Base-by-base conservation (phyloP, 1,139 yeast species). In the Sugiyamaella novakii region DNA sequence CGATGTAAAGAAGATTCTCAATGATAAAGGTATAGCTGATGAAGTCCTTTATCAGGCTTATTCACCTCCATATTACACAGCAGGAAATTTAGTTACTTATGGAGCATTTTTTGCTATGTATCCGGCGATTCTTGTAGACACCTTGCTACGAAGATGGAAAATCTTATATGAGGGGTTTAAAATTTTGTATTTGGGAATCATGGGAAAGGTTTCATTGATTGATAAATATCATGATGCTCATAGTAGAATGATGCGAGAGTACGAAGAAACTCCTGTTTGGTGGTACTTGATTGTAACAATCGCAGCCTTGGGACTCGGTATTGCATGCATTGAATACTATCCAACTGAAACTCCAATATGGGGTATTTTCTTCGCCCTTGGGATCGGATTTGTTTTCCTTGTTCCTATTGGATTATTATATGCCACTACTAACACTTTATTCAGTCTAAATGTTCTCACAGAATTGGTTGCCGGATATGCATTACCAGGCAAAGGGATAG, bases 401-500 rank as follows among this genome's bases (percentile, higher is more conserved):
- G 71, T 81, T 11, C 67, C 87, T 77, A 50, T 68, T 71, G 53
- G 70, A 69, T 37, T 72, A 70, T 36, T 70, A 73, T 55, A 74
- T 65, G 60, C 74, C 80, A 22, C 74, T 73, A 79, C 86, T 3
- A 83, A 83, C 36, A 68, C 71, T 53, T 63, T 71, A 19, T 69
- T 80, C 76, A 81, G 82, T 28, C 70, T 81, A 53, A 80, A 80
- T 54, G 81, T 82, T 3, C 66, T 82, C 54, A 80, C 79, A 35
- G 85, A 82, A 62, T 69, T 82, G 57, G 75, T 82, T 52, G 71
- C 78, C 46, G 87, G 87, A 18, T 80, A 80, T 57, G 82, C 83
- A 2, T 56, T 81, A 29, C 86, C 84, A 25, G 84, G 84, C 43
- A 80, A 81, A 50, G 83, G 83, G 37, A 67, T 73, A 43, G 86